Percentiles rank a stretch among this genome's conserved stretches.
These are phyloP conservation scores for Symbiotaphrina buchneri DNA, from an alignment of 495 filamentous ascomycete species.

Conservation along the genomic window DNA sequence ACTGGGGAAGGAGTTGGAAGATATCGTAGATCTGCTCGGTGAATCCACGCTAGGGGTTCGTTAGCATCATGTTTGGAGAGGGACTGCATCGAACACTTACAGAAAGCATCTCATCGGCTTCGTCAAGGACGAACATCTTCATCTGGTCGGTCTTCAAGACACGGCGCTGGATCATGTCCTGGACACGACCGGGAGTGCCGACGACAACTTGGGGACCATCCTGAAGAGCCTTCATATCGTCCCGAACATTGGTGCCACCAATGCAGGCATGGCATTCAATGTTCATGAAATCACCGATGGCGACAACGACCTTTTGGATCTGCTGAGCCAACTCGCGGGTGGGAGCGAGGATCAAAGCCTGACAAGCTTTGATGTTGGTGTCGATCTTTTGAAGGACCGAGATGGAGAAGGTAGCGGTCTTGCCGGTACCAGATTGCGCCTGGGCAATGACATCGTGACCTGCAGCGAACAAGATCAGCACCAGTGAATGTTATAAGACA, in stretches of 20 bases:
- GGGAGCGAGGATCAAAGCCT: slow-evolving; percentile 84
- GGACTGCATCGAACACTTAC: slow-evolving; percentile 7
- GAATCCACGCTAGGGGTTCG: slow-evolving; percentile 56
- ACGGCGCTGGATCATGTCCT: slow-evolving; percentile 96
- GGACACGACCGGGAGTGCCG: slow-evolving; percentile 85
- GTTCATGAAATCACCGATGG: slow-evolving; percentile 98
- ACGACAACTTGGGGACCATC: slow-evolving; percentile 97
- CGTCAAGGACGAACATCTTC: slow-evolving; percentile 98
- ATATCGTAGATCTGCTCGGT: slow-evolving; percentile 99
- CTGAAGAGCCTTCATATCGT: slow-evolving; percentile 91
- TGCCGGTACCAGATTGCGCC: slow-evolving; percentile 97
- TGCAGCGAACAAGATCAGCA: neutral
- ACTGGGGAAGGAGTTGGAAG: slow-evolving; percentile 86
- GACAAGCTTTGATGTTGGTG: slow-evolving; percentile 34
- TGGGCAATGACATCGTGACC: slow-evolving; percentile 88
- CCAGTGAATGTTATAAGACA: neutral
- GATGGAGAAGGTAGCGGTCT: slow-evolving; percentile 97
- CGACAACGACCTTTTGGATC: slow-evolving; percentile 94
- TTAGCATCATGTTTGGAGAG: neutral
- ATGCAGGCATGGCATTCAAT: slow-evolving; percentile 98
- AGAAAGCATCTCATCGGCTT: slow-evolving; percentile 63
- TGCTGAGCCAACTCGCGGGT: slow-evolving; percentile 95
- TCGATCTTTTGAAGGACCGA: slow-evolving; percentile 73
- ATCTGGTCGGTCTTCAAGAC: slow-evolving; percentile 83
- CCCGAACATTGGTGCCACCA: slow-evolving; percentile 89